Evolutionary conservation across 2,329 filamentous ascomycete genomes (phyloP).

Genomic region (Cryphonectria carpinicola): DNA sequence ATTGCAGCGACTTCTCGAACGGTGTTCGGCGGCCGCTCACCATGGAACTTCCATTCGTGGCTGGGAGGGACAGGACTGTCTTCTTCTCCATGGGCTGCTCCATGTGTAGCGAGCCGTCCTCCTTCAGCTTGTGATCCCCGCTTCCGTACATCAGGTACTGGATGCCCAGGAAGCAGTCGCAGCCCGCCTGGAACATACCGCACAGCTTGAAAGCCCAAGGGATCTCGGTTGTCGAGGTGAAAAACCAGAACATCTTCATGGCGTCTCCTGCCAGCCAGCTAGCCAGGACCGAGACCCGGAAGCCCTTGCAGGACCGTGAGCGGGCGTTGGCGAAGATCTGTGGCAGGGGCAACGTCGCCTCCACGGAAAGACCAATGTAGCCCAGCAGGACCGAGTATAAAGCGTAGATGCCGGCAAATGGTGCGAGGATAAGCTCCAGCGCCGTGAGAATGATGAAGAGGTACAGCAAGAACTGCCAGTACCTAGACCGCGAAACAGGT

Average conservation of each 20-base stretch:
- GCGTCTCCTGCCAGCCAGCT: slow-evolving; percentile 81
- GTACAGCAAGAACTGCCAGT: slow-evolving; percentile 78
- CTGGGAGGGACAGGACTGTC: slow-evolving; percentile 29
- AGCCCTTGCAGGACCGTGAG: slow-evolving; percentile 73
- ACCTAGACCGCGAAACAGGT: slow-evolving; percentile 48
- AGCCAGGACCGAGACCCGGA: slow-evolving; percentile 73
- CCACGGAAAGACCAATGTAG: slow-evolving; percentile 75
- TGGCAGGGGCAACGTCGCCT: slow-evolving; percentile 80
- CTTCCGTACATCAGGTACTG: slow-evolving; percentile 75
- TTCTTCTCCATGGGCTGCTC: slow-evolving; percentile 17
- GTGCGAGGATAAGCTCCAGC: slow-evolving; percentile 69
- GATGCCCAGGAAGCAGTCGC: slow-evolving; percentile 73
- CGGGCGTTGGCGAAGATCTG: slow-evolving; percentile 75
- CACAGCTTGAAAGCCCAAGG: slow-evolving; percentile 82
- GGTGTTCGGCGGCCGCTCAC: slow-evolving; percentile 30
- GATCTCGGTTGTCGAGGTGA: slow-evolving; percentile 70
- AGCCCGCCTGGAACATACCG: slow-evolving; percentile 78
- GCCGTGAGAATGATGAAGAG: slow-evolving; percentile 64
- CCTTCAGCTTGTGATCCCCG: slow-evolving; percentile 46
- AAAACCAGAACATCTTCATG: slow-evolving; percentile 90
- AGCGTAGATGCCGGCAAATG: slow-evolving; percentile 60
- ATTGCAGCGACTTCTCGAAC: slow-evolving; percentile 27
- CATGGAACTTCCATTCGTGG: slow-evolving; percentile 24
- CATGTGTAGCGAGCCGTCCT: slow-evolving; percentile 10
- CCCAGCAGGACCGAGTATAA: slow-evolving; percentile 72